Evolutionary conservation across 202 grass and related monocot genomes (phyloP), one percentile per base, ranked within the genome.

Genomic region (Schoenoplectus triqueter): DNA sequence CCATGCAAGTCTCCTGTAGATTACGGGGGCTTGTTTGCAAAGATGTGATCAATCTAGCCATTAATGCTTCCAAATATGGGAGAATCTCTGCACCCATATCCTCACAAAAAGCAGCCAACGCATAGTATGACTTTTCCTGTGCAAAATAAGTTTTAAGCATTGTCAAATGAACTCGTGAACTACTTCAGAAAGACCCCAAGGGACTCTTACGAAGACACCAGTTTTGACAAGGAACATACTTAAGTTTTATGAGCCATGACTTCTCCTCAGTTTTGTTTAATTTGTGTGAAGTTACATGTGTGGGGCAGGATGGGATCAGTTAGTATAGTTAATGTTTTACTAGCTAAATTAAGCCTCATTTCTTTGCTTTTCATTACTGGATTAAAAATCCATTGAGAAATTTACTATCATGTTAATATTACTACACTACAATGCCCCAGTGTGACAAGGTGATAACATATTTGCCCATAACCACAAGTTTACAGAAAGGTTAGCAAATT

Each of bases 1-100:
- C 93, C 96, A 98, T 98, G 96, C 96, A 95, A 84, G 96, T 98
- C 82, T 95, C 96, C 89, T 95, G 96, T 69, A 98, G 85, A 88
- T 98, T 98, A 14, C 88, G 88, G 19, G 96, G 74, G 88, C 88
- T 98, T 76, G 86, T 90, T 86, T 98, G 91, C 76, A 98, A 88
- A 83, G 88, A 89, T 69, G 87, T 80, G 61, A 98, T 86, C 74
- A 98, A 88, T 95, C 85, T 98, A 50, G 90, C 94, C 84, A 95
- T 94, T 73, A 98, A 68, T 45, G 96, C 88, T 77, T 98, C 96
- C 19, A 98, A 73, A 91, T 98, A 98, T 87, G 96, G 93, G 64
- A 95, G 87, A 90, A 98, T 98, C 69, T 95, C 91, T 93, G 89
- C 87, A 75, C 89, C 91, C 95, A 98, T 98, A 88, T 98, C 95